A percentile compares a stretch with the other conserved stretches of the same genome.
These are phyloP conservation scores for Rhododendron simsii DNA, from an alignment of 148 eudicot genomes.

Conservation along the genomic window DNA sequence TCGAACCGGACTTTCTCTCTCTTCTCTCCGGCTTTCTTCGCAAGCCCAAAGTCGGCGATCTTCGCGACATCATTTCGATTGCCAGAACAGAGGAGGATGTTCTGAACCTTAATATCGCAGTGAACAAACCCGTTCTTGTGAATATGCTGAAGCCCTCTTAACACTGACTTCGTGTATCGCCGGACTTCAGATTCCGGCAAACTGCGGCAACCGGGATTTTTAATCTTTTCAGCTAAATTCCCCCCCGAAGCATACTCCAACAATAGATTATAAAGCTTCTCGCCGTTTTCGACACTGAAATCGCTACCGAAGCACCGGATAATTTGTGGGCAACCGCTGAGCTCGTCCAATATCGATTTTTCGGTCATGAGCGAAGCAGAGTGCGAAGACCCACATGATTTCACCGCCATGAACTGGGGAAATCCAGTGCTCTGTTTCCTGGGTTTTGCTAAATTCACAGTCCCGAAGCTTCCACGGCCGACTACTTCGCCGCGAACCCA, in stretches of 20 bases:
- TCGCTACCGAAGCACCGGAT: slow-evolving; percentile 53
- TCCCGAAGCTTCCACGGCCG: slow-evolving; percentile 72
- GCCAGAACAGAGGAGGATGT: slow-evolving; percentile 37
- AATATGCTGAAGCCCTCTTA: slow-evolving; percentile 49
- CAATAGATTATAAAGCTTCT: slow-evolving; percentile 48
- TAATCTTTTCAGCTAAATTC: slow-evolving; percentile 35
- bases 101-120: slow-evolving; percentile 75
- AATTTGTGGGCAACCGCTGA: slow-evolving; percentile 41
- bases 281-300: slow-evolving; percentile 36
- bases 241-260: slow-evolving; percentile 73
- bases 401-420: slow-evolving; percentile 46
- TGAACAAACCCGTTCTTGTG: slow-evolving; percentile 68
- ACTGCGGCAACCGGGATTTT: slow-evolving; percentile 4
- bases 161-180: slow-evolving; percentile 36
- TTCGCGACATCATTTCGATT: slow-evolving; percentile 26
- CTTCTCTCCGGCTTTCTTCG: slow-evolving; percentile 29
- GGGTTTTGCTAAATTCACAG: slow-evolving; percentile 50
- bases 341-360: slow-evolving; percentile 37
- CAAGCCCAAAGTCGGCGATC: slow-evolving; percentile 80
- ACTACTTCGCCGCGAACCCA: slow-evolving; percentile 54
- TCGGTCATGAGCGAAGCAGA: slow-evolving; percentile 45
- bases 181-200: slow-evolving; percentile 39
- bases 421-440: slow-evolving; percentile 4
- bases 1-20: slow-evolving; percentile 21
- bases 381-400: slow-evolving; percentile 32